A percentile compares a stretch with the other conserved stretches of the same genome.
Conservation (phyloP, 495 filamentous ascomycete genomes). For the Neurospora sp. region DNA sequence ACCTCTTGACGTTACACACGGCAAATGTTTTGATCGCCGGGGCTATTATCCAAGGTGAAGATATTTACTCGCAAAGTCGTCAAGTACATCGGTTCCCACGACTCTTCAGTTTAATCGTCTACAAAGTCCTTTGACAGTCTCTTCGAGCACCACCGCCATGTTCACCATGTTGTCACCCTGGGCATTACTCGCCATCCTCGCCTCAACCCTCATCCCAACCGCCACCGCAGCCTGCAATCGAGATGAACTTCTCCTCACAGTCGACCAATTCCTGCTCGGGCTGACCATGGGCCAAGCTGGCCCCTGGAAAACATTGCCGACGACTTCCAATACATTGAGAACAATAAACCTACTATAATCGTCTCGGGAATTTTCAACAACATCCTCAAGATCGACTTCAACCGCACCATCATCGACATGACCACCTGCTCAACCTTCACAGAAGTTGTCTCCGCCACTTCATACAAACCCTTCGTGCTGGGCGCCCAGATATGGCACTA, state of each 20-base stretch:
- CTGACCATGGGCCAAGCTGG: background rate
- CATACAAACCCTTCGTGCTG: slow-evolving; percentile 27
- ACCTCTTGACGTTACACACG: background rate
- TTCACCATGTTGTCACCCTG: background rate
- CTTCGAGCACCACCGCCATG: background rate
- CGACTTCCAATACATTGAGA: slow-evolving; percentile 15
- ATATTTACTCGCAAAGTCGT: rapidly evolving
- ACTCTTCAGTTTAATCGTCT: background rate
- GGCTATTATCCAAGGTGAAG: background rate
- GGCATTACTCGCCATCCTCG: background rate
- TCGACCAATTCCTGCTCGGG: background rate
- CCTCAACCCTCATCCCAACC: background rate
- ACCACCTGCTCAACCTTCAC: slow-evolving; percentile 28
- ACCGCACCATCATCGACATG: slow-evolving; percentile 22
- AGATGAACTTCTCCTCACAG: background rate
- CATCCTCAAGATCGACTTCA: slow-evolving; percentile 19
- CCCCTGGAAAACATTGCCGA: background rate
- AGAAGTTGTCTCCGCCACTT: slow-evolving; percentile 26
- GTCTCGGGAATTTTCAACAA: slow-evolving; percentile 22
- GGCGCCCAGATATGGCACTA: slow-evolving; percentile 33
- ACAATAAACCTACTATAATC: slow-evolving; percentile 20
- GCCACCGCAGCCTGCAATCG: background rate
- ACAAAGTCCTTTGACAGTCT: background rate
- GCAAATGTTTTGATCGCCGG: background rate
- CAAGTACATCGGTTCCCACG: background rate